Evolutionary conservation across 106 monocot species (phyloP).

Genomic region (Narthecium ossifragum): DNA sequence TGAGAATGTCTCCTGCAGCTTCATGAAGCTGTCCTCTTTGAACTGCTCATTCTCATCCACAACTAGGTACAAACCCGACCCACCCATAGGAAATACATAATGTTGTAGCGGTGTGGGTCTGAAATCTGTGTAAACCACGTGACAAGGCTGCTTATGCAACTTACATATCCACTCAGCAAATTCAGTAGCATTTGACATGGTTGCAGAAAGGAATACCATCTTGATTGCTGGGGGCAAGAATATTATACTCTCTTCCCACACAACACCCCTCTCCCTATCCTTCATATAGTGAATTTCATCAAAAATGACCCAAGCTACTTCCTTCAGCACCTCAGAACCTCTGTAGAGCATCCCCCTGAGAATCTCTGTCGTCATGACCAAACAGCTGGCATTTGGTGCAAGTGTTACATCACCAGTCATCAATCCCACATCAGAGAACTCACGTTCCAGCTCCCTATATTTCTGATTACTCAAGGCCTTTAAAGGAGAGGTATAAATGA

Average conservation of each 20-base stretch:
- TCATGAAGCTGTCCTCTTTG: constrained; percentile 81
- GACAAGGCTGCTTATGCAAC: constrained; percentile 94
- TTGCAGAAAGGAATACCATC: constrained; percentile 97
- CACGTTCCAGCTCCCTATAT: constrained; percentile 85
- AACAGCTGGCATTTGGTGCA: constrained; percentile 83
- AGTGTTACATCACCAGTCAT: constrained; percentile 98
- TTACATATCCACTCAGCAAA: constrained; percentile 99
- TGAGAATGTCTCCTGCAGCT: constrained; percentile 76
- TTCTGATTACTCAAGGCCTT: constrained; percentile 99
- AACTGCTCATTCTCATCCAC: constrained; percentile 98
- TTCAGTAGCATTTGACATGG: constrained; percentile 98
- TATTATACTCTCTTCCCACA: constrained; percentile 99
- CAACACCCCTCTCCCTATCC: constrained; percentile 95
- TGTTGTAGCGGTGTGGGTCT: constrained; percentile 97
- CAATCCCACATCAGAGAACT: constrained; percentile 92
- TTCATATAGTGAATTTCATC: constrained; percentile 99
- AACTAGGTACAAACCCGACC: constrained; percentile 86
- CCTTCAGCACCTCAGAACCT: constrained; percentile 91
- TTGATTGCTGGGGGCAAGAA: constrained; percentile 92
- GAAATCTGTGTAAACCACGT: constrained; percentile 98
- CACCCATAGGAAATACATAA: constrained; percentile 91
- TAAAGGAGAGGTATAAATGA: constrained; percentile 93
- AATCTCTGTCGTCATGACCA: constrained; percentile 99
- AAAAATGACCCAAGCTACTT: constrained; percentile 98
- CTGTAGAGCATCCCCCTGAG: constrained; percentile 96